Conservation (phyloP, 1,139 yeast species). For the Debaryomyces fabryi region DNA sequence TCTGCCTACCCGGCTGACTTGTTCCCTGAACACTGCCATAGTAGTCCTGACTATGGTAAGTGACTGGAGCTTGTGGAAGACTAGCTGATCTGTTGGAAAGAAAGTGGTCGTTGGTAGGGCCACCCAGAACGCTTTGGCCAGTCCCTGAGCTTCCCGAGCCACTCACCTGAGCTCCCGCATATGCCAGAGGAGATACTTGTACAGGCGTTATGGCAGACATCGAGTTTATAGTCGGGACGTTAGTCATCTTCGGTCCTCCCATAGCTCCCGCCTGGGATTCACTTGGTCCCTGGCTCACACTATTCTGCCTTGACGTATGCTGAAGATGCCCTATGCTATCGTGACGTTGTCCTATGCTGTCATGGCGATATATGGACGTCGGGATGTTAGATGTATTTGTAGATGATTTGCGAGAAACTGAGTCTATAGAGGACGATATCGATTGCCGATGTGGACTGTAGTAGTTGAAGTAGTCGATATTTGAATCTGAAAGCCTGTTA, state of each 20-base stretch:
- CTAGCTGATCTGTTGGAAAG: conserved; percentile 3
- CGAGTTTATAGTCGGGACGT: background rate
- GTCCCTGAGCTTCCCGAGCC: background rate
- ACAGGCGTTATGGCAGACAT: background rate
- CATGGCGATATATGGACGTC: conserved; percentile 3
- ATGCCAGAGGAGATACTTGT: background rate
- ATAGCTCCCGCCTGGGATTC: background rate
- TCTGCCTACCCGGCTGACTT: background rate
- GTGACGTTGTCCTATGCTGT: conserved; percentile 4
- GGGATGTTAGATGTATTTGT: conserved; percentile 3
- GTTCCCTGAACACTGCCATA: conserved; percentile 3
- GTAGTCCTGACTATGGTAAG: background rate
- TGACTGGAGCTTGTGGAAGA: conserved; percentile 5
- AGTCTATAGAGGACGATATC: conserved; percentile 7
- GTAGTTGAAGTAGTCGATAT: conserved; percentile 8
- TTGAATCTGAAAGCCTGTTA: conserved; percentile 5
- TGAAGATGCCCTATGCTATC: conserved; percentile 3
- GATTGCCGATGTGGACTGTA: conserved; percentile 7
- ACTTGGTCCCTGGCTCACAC: background rate
- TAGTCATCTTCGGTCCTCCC: background rate
- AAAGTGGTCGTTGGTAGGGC: conserved; percentile 1
- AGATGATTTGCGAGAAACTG: conserved; percentile 6
- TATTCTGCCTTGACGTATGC: conserved; percentile 1
- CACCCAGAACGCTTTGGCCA: background rate
- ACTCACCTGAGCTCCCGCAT: background rate